phyloP scores from a whole-genome alignment of 345 rosid species.

The Barbarea vulgaris region DNA sequence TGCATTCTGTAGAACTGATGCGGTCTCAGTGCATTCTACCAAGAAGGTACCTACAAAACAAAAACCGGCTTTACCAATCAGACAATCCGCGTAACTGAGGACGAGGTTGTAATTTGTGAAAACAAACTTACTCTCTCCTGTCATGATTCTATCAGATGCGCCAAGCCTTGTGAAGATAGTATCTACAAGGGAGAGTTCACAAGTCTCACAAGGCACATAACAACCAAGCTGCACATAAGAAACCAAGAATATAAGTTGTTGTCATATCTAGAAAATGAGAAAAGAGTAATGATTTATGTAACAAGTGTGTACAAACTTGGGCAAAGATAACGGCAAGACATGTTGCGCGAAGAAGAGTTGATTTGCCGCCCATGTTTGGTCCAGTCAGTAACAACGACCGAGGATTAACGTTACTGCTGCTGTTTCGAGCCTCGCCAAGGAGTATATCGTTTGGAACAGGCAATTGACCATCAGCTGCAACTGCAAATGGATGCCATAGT shows the following conservation, averaged over 20 bases:
- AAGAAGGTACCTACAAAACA: conserved; percentile 76
- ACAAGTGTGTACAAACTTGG: conserved; percentile 55
- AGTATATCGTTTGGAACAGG: conserved; percentile 82
- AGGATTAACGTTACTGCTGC: conserved; percentile 52
- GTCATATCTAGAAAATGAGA: not conserved
- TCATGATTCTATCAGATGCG: conserved; percentile 90
- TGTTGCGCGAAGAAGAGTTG: conserved; percentile 90
- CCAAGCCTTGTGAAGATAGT: conserved; percentile 92
- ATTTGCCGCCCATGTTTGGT: conserved; percentile 99
- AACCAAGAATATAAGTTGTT: not conserved
- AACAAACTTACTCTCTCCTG: conserved; percentile 80
- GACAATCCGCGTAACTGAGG: not conserved
- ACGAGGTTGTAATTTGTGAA: not conserved
- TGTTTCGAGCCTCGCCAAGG: conserved; percentile 65
- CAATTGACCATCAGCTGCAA: conserved; percentile 62
- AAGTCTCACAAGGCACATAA: conserved; percentile 73
- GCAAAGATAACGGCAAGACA: conserved; percentile 87
- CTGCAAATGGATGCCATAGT: conserved; percentile 93
- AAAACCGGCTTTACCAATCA: not conserved
- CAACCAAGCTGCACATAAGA: conserved; percentile 74
- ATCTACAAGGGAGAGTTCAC: conserved; percentile 74
- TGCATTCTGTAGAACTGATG: conserved; percentile 92
- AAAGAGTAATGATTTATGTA: not conserved
- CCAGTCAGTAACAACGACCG: conserved; percentile 78
- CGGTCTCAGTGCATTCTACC: conserved; percentile 94